phyloP scores from a whole-genome alignment of 768 basidiomycete species.

The Psilocybe sp. region DNA sequence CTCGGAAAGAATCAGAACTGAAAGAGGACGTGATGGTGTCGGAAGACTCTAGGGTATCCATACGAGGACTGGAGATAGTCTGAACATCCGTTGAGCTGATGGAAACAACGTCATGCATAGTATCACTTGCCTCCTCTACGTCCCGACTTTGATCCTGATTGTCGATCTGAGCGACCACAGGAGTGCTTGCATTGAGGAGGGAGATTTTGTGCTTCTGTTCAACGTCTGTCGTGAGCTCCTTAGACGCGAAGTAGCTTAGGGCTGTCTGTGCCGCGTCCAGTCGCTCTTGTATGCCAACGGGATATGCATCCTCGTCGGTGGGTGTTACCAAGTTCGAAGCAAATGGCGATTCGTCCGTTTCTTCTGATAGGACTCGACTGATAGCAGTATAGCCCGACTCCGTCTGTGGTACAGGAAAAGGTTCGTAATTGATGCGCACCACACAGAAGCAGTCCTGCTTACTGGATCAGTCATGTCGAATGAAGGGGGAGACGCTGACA shows the following conservation, averaged over 20 bases:
- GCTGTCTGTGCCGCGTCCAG: slow-evolving; percentile 13
- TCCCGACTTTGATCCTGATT: background rate
- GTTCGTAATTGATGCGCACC: too few species aligned
- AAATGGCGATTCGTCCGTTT: slow-evolving; percentile 41
- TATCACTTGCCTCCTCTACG: too few species aligned
- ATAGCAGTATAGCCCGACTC: background rate
- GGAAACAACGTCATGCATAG: too few species aligned
- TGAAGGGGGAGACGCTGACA: too few species aligned
- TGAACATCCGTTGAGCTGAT: too few species aligned
- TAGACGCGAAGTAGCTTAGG: slow-evolving; percentile 14
- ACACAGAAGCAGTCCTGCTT: too few species aligned
- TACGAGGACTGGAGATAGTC: background rate
- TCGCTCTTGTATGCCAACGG: slow-evolving; percentile 17
- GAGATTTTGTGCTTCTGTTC: background rate
- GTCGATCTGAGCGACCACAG: background rate
- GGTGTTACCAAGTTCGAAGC: slow-evolving; percentile 40
- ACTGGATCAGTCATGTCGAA: too few species aligned
- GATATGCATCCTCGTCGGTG: slow-evolving; percentile 28
- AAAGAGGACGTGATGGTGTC: slow-evolving; percentile 2
- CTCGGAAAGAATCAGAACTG: slow-evolving; percentile 9
- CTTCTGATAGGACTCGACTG: slow-evolving; percentile 26
- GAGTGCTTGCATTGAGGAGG: background rate
- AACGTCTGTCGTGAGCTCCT: slow-evolving; percentile 1
- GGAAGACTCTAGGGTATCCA: background rate
- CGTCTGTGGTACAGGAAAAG: background rate